phyloP scores from a whole-genome alignment of 2,329 filamentous ascomycete genomes.

The Aureobasidium uvarum region DNA sequence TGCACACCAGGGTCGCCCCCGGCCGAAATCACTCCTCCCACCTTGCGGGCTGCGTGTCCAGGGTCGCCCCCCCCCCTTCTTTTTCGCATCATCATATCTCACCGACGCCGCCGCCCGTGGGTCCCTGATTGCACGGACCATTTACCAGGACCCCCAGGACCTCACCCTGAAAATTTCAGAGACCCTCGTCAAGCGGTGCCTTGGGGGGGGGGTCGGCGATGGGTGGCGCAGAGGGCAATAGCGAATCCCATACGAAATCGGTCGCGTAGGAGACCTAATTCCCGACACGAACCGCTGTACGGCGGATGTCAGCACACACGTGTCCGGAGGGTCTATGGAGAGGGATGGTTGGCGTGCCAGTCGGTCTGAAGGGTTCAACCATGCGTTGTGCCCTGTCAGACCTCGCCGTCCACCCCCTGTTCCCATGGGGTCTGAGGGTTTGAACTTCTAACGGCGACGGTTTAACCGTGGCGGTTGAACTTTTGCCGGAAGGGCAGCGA shows the following conservation, averaged over 20 bases:
- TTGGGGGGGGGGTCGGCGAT: neutral
- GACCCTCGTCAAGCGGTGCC: neutral
- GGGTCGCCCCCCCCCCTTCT: too few relatives aligned
- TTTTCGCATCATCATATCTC: too few relatives aligned
- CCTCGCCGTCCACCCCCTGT: neutral
- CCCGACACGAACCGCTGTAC: neutral
- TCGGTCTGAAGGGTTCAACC: neutral
- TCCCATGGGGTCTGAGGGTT: neutral
- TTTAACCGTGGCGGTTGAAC: neutral
- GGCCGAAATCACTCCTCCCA: too few relatives aligned
- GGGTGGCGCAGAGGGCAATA: constrained; percentile 11
- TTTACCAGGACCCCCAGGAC: neutral
- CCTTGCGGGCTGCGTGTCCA: too few relatives aligned
- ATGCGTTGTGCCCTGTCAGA: neutral
- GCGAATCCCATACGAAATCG: constrained; percentile 17
- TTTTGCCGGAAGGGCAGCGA: neutral
- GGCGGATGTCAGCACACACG: neutral
- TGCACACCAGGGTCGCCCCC: too few relatives aligned
- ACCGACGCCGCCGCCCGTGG: too few relatives aligned
- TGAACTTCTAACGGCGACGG: neutral
- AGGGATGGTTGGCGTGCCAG: neutral
- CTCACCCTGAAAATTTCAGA: neutral
- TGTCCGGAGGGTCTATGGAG: neutral
- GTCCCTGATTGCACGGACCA: neutral
- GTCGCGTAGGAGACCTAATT: constrained; percentile 8